Conservation (phyloP, 306 rosid genomes). For the Quillaja saponaria region DNA sequence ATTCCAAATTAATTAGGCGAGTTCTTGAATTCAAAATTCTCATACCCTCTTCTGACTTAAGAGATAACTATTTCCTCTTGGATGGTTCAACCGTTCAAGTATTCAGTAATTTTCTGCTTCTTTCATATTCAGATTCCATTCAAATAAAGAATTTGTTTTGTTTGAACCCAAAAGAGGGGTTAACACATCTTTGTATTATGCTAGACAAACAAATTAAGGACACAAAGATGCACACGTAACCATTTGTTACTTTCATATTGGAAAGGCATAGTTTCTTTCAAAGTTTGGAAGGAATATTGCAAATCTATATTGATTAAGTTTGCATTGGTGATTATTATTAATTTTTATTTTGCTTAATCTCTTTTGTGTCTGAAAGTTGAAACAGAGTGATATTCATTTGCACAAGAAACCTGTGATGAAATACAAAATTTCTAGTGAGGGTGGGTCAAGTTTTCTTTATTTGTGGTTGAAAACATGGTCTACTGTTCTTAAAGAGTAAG, state of each 20-base stretch:
- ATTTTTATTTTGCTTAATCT: background rate
- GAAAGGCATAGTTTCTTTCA: conserved; percentile 10
- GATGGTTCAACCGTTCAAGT: no score
- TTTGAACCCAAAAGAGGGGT: no score
- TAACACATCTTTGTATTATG: no score
- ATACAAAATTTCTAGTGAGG: conserved; percentile 24
- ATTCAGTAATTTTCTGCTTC: no score
- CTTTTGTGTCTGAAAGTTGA: conserved; percentile 1
- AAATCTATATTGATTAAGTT: conserved; percentile 1
- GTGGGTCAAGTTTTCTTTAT: conserved; percentile 13
- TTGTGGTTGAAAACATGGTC: conserved; percentile 26
- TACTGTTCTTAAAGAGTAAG: conserved; percentile 25
- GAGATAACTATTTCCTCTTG: no score
- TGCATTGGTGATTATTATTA: conserved; percentile 11
- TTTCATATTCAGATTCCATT: no score
- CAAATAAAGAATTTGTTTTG: no score
- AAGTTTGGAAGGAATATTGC: conserved; percentile 11
- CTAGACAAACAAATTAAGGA: background rate
- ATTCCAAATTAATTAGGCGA: no score
- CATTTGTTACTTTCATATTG: background rate
- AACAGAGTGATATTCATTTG: background rate
- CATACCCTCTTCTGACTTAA: no score
- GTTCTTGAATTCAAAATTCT: no score
- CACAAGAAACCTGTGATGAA: conserved; percentile 11
- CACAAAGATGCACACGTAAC: background rate